Base-by-base conservation (phyloP, 2,329 filamentous ascomycete genomes). In the Didymella lethalis region DNA sequence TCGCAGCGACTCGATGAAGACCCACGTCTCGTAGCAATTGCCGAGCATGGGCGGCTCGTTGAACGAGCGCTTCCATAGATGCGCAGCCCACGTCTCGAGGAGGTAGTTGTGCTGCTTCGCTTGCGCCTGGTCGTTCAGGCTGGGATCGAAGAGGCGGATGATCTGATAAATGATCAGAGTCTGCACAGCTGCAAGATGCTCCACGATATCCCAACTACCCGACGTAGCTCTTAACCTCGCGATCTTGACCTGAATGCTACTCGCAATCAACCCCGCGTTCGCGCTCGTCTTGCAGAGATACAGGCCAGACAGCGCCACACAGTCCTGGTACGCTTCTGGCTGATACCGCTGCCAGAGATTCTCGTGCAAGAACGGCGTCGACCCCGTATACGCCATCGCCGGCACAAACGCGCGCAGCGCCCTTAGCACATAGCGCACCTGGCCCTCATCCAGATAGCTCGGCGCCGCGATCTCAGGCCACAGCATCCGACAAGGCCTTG, bases 141-240 rank as follows among this genome's bases (percentile, higher is more conserved):
- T 58, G 2, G 67, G 57, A 41, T 74, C 70, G 59, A 72, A 74
- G 8, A 75, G 64, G 16, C 67, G 67, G 11, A 74, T 73, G 41
- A 68, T 64, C 49, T 75, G 72, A 49, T 75, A 75, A 46, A 71
- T 64, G 28, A 73, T 66, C n/a, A 75, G 54, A 6, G 72, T 67
- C 45, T 75, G 71, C 7, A 74, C 71, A 10, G 70, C 70, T 10
- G 72, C 71, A 18, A 75, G 70, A 36, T 73, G 71, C 40, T 74
- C 65, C 8, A 48, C 23, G 3, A 74, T 57, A 4, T 62, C 54
- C 70, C 72, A 73, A 11, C 12, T 55, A 3, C 41, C 43, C 2
- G 68, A 66, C 1, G 43, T 36, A 6, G 62, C 50, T 16, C 63
- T 53, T 20, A 71, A 57, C 2, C 34, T 50, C 0, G 64, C 43